A percentile compares a stretch with the other conserved stretches of the same genome.
phyloP scores from a whole-genome alignment of 2,329 filamentous ascomycete genomes.

The Fusarium drepaniforme region DNA sequence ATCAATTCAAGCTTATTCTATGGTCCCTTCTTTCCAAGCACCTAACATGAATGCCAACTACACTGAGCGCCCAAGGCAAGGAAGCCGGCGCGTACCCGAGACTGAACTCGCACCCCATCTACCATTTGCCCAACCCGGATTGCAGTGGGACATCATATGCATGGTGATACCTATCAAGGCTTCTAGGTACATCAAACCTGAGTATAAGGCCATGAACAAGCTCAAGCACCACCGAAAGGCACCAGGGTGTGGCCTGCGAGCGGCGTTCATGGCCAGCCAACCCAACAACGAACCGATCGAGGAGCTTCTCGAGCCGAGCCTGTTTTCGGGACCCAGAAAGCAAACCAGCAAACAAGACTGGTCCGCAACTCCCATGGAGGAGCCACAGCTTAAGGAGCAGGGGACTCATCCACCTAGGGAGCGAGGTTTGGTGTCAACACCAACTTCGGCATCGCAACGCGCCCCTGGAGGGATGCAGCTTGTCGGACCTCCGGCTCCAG shows the following conservation, averaged over 20 bases:
- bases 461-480: neutral
- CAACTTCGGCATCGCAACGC: neutral
- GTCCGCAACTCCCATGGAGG: neutral
- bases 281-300: neutral
- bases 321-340: neutral
- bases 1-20: neutral
- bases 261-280: neutral
- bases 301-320: neutral
- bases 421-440: neutral
- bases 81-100: neutral
- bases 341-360: neutral
- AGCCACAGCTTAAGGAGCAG: neutral
- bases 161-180: neutral
- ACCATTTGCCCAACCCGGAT: neutral
- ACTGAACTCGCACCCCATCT: neutral
- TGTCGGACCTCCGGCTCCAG: neutral
- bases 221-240: neutral
- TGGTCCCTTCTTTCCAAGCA: neutral
- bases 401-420: neutral
- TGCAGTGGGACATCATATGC: neutral
- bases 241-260: neutral
- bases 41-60: neutral
- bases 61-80: neutral
- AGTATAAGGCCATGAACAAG: neutral
- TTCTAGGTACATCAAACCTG: neutral